A percentile compares a stretch with the other conserved stretches of the same genome.
Conservation (phyloP, 768 basidiomycete genomes). For the Phylloporus rhodoxanthus region DNA sequence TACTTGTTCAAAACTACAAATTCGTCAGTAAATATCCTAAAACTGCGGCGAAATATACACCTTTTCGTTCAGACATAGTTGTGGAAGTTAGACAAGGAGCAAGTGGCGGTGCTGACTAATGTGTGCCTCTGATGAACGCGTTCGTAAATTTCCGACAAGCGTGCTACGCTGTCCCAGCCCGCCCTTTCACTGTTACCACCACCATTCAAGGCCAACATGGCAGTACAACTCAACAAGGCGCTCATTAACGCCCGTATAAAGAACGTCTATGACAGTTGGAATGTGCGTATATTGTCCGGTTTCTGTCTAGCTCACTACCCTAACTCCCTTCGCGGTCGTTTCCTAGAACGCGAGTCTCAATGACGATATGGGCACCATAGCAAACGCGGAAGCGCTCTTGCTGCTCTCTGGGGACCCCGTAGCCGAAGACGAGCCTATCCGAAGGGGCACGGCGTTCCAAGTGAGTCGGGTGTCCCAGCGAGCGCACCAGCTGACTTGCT, state of each 20-base stretch:
- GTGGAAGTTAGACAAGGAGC: conserved; percentile 6
- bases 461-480: conserved; percentile 37
- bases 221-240: conserved; percentile 66
- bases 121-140: conserved; percentile 18
- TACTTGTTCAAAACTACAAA: conserved; percentile 83
- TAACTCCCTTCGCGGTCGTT: conserved; percentile 4
- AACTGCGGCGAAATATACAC: conserved; percentile 28
- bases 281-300: conserved; percentile 35
- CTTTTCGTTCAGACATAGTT: conserved; percentile 81
- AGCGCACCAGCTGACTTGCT: conserved; percentile 1
- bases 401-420: conserved; percentile 73
- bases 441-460: conserved; percentile 89
- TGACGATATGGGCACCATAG: conserved; percentile 66
- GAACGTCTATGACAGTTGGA: conserved; percentile 58
- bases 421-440: conserved; percentile 82
- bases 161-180: conserved; percentile 14
- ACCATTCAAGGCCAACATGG: conserved; percentile 37
- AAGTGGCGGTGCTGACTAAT: conserved; percentile 27
- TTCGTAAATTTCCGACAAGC: conserved; percentile 29
- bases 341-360: conserved; percentile 57
- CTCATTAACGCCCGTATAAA: conserved; percentile 53
- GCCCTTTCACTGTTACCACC: conserved; percentile 3
- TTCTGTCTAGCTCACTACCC: conserved; percentile 11
- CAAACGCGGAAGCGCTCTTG: conserved; percentile 62
- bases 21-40: conserved; percentile 1